Evolutionary conservation across 176 grass and related monocot species (phyloP).

Genomic region (Cymbopogon citratus): DNA sequence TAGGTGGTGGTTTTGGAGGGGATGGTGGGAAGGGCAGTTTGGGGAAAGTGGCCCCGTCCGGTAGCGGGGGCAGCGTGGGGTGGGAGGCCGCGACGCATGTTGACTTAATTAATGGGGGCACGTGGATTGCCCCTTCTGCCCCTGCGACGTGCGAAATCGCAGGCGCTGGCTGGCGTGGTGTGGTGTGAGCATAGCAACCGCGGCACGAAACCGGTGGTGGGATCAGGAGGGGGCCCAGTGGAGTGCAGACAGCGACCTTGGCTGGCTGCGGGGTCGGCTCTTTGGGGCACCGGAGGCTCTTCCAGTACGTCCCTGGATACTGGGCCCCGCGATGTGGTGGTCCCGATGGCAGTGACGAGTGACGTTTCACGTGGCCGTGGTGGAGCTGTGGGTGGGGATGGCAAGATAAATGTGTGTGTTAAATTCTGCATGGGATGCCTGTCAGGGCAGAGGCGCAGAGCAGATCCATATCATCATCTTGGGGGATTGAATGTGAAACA

Average conservation of each 20-base stretch:
- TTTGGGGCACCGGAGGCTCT: neutral
- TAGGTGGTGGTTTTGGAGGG: constrained; percentile 19
- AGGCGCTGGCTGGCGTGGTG: too few relatives aligned
- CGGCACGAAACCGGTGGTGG: constrained; percentile 52
- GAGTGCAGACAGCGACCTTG: constrained; percentile 39
- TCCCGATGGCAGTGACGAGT: neutral
- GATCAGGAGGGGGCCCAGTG: constrained; percentile 26
- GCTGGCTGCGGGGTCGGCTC: neutral
- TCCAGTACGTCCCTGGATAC: neutral
- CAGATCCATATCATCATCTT: too few relatives aligned
- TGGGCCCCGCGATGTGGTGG: accelerated
- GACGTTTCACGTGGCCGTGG: neutral
- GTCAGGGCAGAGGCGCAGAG: neutral
- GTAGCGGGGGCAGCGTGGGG: constrained; percentile 17
- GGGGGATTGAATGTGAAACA: neutral
- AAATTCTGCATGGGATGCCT: constrained; percentile 40
- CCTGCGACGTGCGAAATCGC: neutral
- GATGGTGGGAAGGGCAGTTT: constrained; percentile 52
- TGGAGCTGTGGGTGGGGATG: neutral
- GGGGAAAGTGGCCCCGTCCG: constrained; percentile 15
- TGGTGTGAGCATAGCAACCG: constrained; percentile 33
- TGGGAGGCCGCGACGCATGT: constrained; percentile 16
- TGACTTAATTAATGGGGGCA: constrained; percentile 30
- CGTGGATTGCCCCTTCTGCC: neutral
- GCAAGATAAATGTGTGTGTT: constrained; percentile 30